A percentile compares a stretch with the other conserved stretches of the same genome.
Conservation (phyloP, 2,329 filamentous ascomycete species). For the Aspergillus texensis region DNA sequence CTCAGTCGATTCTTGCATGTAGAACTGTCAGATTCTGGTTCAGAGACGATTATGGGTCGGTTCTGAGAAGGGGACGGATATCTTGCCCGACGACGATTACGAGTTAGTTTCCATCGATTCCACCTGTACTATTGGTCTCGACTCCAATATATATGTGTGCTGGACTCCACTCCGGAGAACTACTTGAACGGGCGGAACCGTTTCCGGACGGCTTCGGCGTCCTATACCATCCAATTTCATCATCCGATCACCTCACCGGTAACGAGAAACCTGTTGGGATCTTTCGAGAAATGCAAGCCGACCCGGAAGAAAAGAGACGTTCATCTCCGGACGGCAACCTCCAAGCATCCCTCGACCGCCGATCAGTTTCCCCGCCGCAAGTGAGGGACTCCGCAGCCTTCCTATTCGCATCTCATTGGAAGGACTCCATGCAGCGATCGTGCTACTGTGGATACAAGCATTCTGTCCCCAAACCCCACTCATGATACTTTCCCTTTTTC, state of each 20-base stretch:
- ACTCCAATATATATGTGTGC: neutral
- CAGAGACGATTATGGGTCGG: neutral
- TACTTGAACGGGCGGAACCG: neutral
- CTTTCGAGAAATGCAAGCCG: neutral
- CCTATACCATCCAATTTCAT: no score
- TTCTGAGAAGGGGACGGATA: neutral
- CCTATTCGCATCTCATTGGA: neutral
- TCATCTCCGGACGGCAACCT: neutral
- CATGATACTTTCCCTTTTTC: slow-evolving; percentile 4
- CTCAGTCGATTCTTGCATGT: neutral
- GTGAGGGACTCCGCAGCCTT: neutral
- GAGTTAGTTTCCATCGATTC: neutral
- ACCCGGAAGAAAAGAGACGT: neutral
- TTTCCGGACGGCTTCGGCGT: neutral
- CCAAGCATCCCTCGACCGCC: neutral
- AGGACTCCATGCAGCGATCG: neutral
- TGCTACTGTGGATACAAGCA: slow-evolving; percentile 8
- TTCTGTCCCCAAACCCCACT: neutral
- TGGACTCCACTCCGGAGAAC: neutral
- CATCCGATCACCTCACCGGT: neutral
- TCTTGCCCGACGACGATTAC: neutral
- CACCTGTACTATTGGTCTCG: neutral
- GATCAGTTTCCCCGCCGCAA: neutral
- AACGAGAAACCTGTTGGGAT: neutral
- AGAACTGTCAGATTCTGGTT: neutral